phyloP scores from a whole-genome alignment of 768 basidiomycete species.

The Suillus plorans region DNA sequence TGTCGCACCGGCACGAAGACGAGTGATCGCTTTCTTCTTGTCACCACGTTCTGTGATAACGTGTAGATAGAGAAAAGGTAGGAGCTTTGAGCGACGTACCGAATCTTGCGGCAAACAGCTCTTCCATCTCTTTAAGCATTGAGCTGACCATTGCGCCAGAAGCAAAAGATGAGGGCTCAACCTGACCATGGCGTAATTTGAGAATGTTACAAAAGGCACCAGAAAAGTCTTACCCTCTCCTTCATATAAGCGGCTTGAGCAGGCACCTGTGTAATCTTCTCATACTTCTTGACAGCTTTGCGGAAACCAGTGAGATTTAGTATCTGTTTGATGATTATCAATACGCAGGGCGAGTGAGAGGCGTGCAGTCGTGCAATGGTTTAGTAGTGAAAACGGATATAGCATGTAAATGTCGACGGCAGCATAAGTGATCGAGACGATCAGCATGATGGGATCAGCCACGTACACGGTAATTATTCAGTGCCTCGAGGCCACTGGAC shows the following conservation, averaged over 20 bases:
- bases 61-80: not conserved
- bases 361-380: not conserved
- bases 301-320: conserved; percentile 90
- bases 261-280: conserved; percentile 72
- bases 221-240: conserved; percentile 54
- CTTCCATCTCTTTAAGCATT: conserved; percentile 78
- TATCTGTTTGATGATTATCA: conserved; percentile 41
- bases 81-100: conserved; percentile 45
- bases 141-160: conserved; percentile 56
- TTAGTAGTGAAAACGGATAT: not conserved
- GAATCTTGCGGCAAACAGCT: conserved; percentile 73
- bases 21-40: conserved; percentile 69
- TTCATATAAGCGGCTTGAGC: conserved; percentile 77
- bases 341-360: not conserved
- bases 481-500: conserved; percentile 68
- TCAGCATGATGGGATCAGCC: not conserved
- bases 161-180: conserved; percentile 67
- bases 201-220: not conserved
- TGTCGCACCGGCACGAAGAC: conserved; percentile 54
- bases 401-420: not conserved
- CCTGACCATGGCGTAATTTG: conserved; percentile 35
- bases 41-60: conserved; percentile 57
- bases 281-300: conserved; percentile 84
- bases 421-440: not conserved
- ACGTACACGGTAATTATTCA: conserved; percentile 86